Percentiles rank a stretch among this genome's conserved stretches.
These are phyloP conservation scores for Chytridiales sp. DNA, from an alignment of 371 early-diverging fungal genomes.

Conservation along the genomic window DNA sequence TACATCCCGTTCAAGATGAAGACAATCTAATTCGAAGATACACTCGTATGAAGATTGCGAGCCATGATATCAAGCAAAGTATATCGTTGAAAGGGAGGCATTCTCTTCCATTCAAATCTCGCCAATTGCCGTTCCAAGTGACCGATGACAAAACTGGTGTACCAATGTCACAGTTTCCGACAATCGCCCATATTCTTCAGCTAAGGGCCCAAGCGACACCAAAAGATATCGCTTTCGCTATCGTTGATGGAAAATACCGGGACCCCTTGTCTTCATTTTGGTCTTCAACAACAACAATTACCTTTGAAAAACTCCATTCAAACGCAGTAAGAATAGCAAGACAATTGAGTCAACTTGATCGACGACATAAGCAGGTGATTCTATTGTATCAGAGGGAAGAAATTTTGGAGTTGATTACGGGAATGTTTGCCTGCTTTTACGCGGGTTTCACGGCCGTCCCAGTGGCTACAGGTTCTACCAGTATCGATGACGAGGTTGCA, in stretches of 20 bases:
- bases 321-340: slow-evolving; percentile 70
- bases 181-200: slow-evolving; percentile 59
- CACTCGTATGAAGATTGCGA: no score
- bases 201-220: slow-evolving; percentile 57
- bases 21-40: no score
- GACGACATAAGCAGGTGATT: slow-evolving; percentile 69
- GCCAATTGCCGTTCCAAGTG: slow-evolving; percentile 13
- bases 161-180: slow-evolving; percentile 47
- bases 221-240: slow-evolving; percentile 32
- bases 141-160: neutral
- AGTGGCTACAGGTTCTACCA: slow-evolving; percentile 45
- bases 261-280: no score
- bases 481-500: slow-evolving; percentile 73
- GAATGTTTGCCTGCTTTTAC: slow-evolving; percentile 75
- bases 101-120: no score
- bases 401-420: slow-evolving; percentile 73
- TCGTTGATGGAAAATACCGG: no score
- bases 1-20: no score
- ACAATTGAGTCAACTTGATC: slow-evolving; percentile 57
- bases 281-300: slow-evolving; percentile 51
- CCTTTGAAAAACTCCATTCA: slow-evolving; percentile 73
- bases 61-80: no score
- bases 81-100: no score
- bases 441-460: slow-evolving; percentile 85
- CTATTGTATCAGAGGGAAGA: slow-evolving; percentile 80